Conservation (phyloP, 805 yeast genomes). For the Wickerhamomyces alni region DNA sequence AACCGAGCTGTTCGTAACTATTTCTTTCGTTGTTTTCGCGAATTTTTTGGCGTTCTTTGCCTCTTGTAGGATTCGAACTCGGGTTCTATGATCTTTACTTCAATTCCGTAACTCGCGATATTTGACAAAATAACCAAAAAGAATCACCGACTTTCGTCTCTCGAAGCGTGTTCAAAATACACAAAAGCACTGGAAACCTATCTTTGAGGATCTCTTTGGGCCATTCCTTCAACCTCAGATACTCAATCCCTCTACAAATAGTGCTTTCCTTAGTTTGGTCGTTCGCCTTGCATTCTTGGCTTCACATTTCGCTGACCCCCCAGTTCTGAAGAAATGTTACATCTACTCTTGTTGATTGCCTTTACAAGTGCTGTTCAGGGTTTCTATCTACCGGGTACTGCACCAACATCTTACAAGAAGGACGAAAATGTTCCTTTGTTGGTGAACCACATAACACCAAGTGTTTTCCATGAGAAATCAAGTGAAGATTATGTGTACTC, state of each 20-base stretch:
- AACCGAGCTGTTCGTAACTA: too few relatives aligned
- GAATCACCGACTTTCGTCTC: too few relatives aligned
- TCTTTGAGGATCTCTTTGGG: too few relatives aligned
- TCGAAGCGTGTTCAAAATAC: neutral
- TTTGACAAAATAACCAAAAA: too few relatives aligned
- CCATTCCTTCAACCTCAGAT: too few relatives aligned
- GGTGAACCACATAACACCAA: conserved; percentile 89
- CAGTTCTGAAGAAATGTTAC: too few relatives aligned
- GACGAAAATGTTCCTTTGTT: conserved; percentile 71
- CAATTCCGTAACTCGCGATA: neutral
- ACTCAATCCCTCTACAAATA: too few relatives aligned
- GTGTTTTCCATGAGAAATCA: conserved; percentile 38
- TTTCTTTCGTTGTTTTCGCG: neutral
- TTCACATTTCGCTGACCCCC: too few relatives aligned
- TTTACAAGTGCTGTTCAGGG: conserved; percentile 29
- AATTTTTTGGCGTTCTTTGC: neutral
- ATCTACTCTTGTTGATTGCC: conserved; percentile 4
- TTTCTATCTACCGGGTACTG: conserved; percentile 93
- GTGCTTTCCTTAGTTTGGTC: too few relatives aligned
- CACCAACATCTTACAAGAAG: conserved; percentile 80
- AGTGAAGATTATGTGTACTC: conserved; percentile 58
- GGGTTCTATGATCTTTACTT: neutral
- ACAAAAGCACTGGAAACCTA: too few relatives aligned
- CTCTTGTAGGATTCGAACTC: neutral
- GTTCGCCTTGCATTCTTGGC: too few relatives aligned